These are phyloP conservation scores for Melampsora larici-populina DNA, from an alignment of 1,284 basidiomycete genomes.

Conservation along the genomic window DNA sequence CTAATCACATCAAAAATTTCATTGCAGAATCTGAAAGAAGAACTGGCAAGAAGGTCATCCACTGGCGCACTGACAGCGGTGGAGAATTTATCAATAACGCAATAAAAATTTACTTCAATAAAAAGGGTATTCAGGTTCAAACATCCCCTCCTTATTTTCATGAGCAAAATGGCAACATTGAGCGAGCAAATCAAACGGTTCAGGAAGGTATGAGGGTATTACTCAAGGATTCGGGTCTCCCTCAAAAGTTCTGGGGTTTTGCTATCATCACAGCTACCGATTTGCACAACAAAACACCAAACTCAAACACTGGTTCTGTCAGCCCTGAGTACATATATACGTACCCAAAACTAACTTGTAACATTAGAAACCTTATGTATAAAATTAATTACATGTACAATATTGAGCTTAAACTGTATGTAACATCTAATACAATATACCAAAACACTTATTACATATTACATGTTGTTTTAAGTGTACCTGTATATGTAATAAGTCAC, in stretches of 20 bases:
- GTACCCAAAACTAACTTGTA: too few relatives aligned
- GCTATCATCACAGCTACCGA: neutral
- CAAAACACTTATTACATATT: too few relatives aligned
- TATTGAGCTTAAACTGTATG: too few relatives aligned
- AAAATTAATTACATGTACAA: too few relatives aligned
- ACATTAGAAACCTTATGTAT: too few relatives aligned
- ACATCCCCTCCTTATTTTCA: neutral
- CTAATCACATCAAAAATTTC: neutral
- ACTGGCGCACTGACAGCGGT: neutral
- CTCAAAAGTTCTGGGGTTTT: slow-evolving; percentile 3
- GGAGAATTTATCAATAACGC: too few relatives aligned
- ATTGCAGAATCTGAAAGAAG: neutral
- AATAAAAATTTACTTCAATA: neutral
- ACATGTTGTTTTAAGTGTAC: too few relatives aligned
- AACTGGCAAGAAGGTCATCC: neutral
- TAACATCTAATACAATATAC: too few relatives aligned
- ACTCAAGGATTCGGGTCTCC: neutral
- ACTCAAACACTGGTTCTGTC: neutral
- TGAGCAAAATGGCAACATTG: slow-evolving; percentile 12
- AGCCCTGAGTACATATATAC: too few relatives aligned
- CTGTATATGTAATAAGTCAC: too few relatives aligned
- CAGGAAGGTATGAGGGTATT: neutral
- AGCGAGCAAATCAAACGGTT: slow-evolving; percentile 2
- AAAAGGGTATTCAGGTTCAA: neutral
- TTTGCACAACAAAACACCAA: slow-evolving; percentile 1